A percentile compares a stretch with the other conserved stretches of the same genome.
Evolutionary conservation across 129 eudicot genomes (phyloP).

Genomic region (Escallonia rubra): DNA sequence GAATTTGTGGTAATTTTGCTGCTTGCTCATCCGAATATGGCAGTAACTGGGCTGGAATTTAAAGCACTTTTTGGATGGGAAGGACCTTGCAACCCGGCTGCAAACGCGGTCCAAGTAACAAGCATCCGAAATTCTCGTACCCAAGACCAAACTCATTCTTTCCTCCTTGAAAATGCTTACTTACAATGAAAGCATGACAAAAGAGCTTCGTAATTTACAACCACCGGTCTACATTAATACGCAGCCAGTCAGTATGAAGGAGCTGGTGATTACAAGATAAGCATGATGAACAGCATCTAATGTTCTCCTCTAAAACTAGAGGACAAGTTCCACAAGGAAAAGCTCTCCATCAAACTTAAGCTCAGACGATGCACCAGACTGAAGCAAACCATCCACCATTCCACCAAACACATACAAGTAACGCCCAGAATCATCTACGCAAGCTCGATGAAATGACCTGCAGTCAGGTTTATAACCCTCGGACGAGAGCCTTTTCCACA

Average conservation of each 20-base stretch:
- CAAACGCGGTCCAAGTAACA: no score
- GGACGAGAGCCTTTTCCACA: constrained; percentile 67
- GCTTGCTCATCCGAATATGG: no score
- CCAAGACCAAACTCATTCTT: no score
- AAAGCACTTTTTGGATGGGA: no score
- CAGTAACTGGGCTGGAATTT: no score
- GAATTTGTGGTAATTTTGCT: no score
- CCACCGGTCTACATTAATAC: no score
- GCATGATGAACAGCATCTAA: neutral
- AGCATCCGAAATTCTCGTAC: no score
- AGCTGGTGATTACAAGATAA: constrained; percentile 4
- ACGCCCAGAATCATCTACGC: constrained; percentile 69
- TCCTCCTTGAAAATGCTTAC: no score
- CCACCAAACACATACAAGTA: constrained; percentile 79
- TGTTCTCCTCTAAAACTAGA: constrained; percentile 16
- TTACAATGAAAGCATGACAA: no score
- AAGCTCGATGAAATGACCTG: constrained; percentile 90
- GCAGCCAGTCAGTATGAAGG: neutral
- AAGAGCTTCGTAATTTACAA: no score
- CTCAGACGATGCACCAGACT: constrained; percentile 64
- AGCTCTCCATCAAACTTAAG: constrained; percentile 78
- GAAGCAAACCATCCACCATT: constrained; percentile 79
- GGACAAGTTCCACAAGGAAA: constrained; percentile 59
- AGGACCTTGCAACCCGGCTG: no score
- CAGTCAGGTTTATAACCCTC: constrained; percentile 53